Conservation (phyloP, 306 rosid genomes). For the Quercus berberidifolia region DNA sequence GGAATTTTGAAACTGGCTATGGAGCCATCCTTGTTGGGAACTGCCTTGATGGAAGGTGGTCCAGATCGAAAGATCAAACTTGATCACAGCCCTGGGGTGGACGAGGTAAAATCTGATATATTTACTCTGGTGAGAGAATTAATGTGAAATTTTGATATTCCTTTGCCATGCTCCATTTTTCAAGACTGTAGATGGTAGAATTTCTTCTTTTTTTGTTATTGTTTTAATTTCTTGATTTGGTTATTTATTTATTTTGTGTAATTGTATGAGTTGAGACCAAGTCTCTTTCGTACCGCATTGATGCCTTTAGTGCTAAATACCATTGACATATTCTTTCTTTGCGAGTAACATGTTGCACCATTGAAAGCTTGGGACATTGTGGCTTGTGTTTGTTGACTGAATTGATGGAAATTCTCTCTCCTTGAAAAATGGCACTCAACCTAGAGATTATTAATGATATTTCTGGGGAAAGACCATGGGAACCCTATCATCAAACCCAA, state of each 20-base stretch:
- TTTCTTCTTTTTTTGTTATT: background rate
- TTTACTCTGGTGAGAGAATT: background rate
- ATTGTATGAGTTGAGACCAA: background rate
- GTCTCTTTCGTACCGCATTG: background rate
- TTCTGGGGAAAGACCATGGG: background rate
- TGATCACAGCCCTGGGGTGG: slow-evolving; percentile 83
- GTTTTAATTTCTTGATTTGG: background rate
- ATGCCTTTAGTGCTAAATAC: background rate
- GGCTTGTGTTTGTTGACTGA: background rate
- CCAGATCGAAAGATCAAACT: slow-evolving; percentile 83
- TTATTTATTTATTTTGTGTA: background rate
- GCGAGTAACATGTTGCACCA: background rate
- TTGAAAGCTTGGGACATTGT: background rate
- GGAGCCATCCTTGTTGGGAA: slow-evolving; percentile 92
- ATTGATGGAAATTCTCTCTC: background rate
- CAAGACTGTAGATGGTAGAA: background rate
- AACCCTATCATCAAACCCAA: background rate
- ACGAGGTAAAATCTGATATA: slow-evolving; percentile 56
- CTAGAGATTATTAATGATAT: background rate
- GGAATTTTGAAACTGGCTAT: slow-evolving; percentile 93
- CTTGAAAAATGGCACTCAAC: background rate
- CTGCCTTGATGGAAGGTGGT: slow-evolving; percentile 94
- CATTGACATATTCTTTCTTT: background rate
- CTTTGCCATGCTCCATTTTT: background rate
- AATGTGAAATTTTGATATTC: background rate